These are phyloP conservation scores for Paramecium tetraurelia DNA, from an alignment of 73 alveolate genomes.

Conservation along the genomic window DNA sequence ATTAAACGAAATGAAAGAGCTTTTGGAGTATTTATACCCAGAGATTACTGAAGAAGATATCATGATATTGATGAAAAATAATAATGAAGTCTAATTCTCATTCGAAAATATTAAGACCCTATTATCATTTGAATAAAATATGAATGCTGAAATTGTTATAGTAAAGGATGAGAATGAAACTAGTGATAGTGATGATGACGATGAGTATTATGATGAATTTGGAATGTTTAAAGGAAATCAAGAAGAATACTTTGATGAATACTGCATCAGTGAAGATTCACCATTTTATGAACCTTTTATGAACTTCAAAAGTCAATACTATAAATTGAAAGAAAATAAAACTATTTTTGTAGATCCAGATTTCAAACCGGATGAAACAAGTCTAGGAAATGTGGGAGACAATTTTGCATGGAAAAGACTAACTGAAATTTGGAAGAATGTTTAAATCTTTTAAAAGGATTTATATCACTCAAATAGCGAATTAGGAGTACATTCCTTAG, in stretches of 20 bases:
- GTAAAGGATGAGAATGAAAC: background rate
- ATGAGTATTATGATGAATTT: background rate
- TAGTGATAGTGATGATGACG: background rate
- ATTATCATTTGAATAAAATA: background rate
- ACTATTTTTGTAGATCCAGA: background rate
- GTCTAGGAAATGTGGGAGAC: background rate
- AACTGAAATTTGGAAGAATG: background rate
- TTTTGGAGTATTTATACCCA: background rate
- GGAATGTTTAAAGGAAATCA: background rate
- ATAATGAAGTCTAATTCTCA: background rate
- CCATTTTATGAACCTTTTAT: background rate
- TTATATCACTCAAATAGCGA: background rate
- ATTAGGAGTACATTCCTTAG: constrained; percentile 58
- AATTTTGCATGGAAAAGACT: constrained; percentile 3
- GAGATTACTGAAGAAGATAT: background rate
- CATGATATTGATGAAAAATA: background rate
- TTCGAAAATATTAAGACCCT: background rate
- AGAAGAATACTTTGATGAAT: background rate
- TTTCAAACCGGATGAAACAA: background rate
- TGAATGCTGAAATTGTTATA: background rate
- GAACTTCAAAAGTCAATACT: background rate
- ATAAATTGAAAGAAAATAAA: background rate
- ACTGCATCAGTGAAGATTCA: background rate
- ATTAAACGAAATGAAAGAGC: background rate
- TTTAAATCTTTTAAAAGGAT: background rate